Percentiles rank a stretch among this genome's conserved stretches.
These are phyloP conservation scores for Umbelopsis vinacea DNA, from an alignment of 192 early-diverging fungal genomes.

Conservation along the genomic window DNA sequence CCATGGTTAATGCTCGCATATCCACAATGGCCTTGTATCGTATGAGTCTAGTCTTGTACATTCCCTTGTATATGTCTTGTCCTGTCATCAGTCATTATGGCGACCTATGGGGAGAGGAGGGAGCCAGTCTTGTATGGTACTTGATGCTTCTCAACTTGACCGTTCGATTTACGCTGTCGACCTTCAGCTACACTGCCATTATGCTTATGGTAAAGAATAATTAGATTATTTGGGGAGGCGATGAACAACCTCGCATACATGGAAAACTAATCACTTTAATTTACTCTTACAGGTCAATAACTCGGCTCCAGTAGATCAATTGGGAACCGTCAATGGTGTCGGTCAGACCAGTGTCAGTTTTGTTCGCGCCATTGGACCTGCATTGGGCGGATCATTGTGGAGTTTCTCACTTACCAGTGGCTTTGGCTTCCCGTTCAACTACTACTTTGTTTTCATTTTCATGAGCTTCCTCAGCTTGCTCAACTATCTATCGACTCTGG, in stretches of 20 bases:
- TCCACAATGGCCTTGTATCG: slow-evolving; percentile 42
- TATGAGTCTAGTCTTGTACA: slow-evolving; percentile 39
- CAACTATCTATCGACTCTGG: not conserved
- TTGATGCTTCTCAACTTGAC: slow-evolving; percentile 12
- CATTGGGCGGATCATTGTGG: slow-evolving; percentile 58
- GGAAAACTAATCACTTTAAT: not conserved
- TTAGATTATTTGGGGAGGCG: not conserved
- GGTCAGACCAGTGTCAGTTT: slow-evolving; percentile 57
- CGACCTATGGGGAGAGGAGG: slow-evolving; percentile 19
- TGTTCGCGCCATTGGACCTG: slow-evolving; percentile 54
- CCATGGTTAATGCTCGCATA: slow-evolving; percentile 35
- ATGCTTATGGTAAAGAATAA: slow-evolving; percentile 55
- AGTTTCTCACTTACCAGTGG: slow-evolving; percentile 55
- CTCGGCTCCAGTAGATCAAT: slow-evolving; percentile 47
- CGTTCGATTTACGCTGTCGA: slow-evolving; percentile 14
- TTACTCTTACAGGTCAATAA: slow-evolving; percentile 50
- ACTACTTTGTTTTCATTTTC: slow-evolving; percentile 46
- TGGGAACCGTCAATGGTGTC: slow-evolving; percentile 64
- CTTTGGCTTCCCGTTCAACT: slow-evolving; percentile 57
- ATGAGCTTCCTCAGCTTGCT: slow-evolving; percentile 42
- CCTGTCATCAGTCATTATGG: slow-evolving; percentile 41
- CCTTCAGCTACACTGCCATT: slow-evolving; percentile 49
- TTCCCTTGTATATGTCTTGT: slow-evolving; percentile 44
- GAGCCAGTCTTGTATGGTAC: slow-evolving; percentile 22
- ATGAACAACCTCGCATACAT: not conserved